phyloP scores from a whole-genome alignment of 2,329 filamentous ascomycete species.

The Cryphonectria naterciae region DNA sequence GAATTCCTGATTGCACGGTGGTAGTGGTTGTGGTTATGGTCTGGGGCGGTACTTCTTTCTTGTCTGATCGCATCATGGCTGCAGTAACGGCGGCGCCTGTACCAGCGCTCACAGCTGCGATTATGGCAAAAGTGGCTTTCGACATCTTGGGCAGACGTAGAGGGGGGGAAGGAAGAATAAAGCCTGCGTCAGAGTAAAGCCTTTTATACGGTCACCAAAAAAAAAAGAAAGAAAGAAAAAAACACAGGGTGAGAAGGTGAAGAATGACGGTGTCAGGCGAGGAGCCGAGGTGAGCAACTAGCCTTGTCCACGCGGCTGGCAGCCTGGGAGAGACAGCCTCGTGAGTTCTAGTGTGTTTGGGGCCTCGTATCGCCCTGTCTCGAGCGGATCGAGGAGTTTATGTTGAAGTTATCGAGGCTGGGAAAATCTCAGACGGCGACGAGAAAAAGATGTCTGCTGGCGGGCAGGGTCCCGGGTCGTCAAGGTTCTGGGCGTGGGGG shows the following conservation, averaged over 20 bases:
- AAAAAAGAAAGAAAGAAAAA: neutral
- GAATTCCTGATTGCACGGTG: conserved; percentile 36
- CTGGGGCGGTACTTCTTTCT: conserved; percentile 43
- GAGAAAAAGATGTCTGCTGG: neutral
- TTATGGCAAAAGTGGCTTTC: conserved; percentile 74
- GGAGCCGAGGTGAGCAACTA: conserved; percentile 21
- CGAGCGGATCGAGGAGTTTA: neutral
- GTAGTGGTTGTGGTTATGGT: conserved; percentile 41
- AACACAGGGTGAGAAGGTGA: neutral
- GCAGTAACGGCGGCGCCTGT: conserved; percentile 76
- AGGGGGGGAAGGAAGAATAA: neutral
- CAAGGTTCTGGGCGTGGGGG: neutral
- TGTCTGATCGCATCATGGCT: conserved; percentile 58
- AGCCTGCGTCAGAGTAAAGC: neutral
- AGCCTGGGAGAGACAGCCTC: conserved; percentile 23
- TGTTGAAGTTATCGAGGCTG: neutral
- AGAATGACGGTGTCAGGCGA: conserved; percentile 28
- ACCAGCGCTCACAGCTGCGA: conserved; percentile 76
- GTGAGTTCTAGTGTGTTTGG: conserved; percentile 10
- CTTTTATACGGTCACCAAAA: conserved; percentile 27
- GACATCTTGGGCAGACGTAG: conserved; percentile 62
- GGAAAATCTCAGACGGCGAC: conserved; percentile 11
- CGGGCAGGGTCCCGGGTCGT: conserved; percentile 15
- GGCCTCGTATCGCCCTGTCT: neutral
- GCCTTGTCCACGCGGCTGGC: conserved; percentile 28